Evolutionary conservation across 768 basidiomycete genomes (phyloP), one percentile per base, ranked within the genome.

Genomic region (Neoboletus brunneissimus): DNA sequence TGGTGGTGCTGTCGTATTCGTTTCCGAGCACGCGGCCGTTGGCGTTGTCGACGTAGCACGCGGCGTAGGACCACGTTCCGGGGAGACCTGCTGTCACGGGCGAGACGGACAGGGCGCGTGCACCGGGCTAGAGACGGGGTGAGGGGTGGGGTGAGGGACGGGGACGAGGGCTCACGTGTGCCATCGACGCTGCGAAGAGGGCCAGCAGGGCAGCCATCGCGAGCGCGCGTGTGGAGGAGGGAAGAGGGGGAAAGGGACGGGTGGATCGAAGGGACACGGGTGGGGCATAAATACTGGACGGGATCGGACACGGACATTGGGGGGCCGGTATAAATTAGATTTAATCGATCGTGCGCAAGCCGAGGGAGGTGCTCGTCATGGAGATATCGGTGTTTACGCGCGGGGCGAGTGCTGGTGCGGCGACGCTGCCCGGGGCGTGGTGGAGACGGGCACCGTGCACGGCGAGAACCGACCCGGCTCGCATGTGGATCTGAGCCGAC

Each of bases 31-130:
- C 74, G 12, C 88, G 86, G 13, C 89, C 89, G 61, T 79, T 65
- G 0, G 79, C 81, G 52, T 84, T 84, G 66, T 91, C 89, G 81
- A 89, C 82, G 69, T 81, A 91, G 64, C 89, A 89, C 7, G 76
- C 82, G 23, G 71, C 78, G 52, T 88, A 89, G 0, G 74, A 72
- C 84, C 86, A 89, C 25, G 74, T 74, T 5, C 69, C 68, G 0
- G 83, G 81, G 5, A 89, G 80, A 23, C 79, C 81, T 12, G 64
- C 66, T 1, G 74, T 77, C 27, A 87, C 82, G 0, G 81, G 80
- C 8, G 53, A 57, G n/a, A 38, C 3, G 22, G 55, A 46, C 8
- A 44, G 13, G 35, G 43, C 43, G 12, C 25, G 11, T n/a, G 43
- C 37, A 22, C 27, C 35, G 8, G 41, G 53, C 55, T 56, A 27